phyloP scores from a whole-genome alignment of 306 rosid genomes.

The Arachis hypogaea region DNA sequence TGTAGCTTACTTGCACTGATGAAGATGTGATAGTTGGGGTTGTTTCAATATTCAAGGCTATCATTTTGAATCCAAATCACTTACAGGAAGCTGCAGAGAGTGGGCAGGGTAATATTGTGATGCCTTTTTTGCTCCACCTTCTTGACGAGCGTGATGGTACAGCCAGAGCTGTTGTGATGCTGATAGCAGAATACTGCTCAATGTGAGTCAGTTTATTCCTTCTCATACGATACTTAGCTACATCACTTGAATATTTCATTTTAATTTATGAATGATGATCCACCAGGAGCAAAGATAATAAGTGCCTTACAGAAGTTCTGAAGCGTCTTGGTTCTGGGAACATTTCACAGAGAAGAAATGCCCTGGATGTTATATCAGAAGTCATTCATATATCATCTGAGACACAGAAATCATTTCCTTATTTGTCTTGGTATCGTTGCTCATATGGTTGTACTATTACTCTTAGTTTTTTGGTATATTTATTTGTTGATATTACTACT shows the following conservation, averaged over 20 bases:
- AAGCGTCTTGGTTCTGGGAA: constrained; percentile 65
- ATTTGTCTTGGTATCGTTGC: constrained; percentile 61
- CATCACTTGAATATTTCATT: constrained; percentile 12
- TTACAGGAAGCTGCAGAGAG: constrained; percentile 56
- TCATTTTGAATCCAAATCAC: constrained; percentile 62
- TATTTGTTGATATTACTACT: constrained; percentile 37
- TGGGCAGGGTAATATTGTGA: constrained; percentile 57
- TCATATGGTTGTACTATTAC: constrained; percentile 15
- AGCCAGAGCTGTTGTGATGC: constrained; percentile 80
- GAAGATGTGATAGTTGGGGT: constrained; percentile 71
- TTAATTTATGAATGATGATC: constrained; percentile 42
- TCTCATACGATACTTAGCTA: constrained; percentile 23
- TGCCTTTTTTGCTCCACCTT: constrained; percentile 70
- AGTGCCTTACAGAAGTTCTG: constrained; percentile 71
- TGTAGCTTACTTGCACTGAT: constrained; percentile 73
- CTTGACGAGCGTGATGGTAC: constrained; percentile 84
- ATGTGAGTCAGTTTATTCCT: constrained; percentile 56
- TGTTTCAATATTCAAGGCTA: constrained; percentile 73
- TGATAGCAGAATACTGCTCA: constrained; percentile 82
- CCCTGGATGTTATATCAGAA: constrained; percentile 79
- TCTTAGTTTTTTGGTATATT: constrained; percentile 29
- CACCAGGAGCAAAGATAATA: constrained; percentile 66
- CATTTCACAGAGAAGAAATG: constrained; percentile 77
- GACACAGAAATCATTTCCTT: constrained; percentile 46
- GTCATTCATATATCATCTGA: constrained; percentile 56